Evolutionary conservation across 2,329 filamentous ascomycete genomes (phyloP), one percentile per base, ranked within the genome.

Genomic region (Colletotrichum shisoi): DNA sequence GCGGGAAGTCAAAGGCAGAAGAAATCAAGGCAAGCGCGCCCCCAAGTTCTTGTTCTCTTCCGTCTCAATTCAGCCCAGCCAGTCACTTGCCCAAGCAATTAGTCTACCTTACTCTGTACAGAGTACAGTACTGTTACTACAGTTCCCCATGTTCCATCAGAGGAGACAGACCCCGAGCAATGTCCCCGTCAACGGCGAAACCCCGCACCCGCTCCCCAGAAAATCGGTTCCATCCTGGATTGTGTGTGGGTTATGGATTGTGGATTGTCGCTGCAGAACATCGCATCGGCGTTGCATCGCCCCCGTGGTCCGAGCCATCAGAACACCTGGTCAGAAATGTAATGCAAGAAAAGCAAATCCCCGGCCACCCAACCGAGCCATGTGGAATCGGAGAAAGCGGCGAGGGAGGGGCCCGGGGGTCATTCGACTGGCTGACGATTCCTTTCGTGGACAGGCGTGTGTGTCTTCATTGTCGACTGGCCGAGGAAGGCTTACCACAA

Each of bases 131-230:
- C 24, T 24, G 24, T 24, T 24, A 24, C 24, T 24, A 24, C 39
- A 11, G 34, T 46, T 48, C 42, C 8, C 27, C 45, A 37, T 21
- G 60, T 57, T 53, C 45, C 63, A 46, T 21, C 34, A 13, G n/a
- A 39, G 11, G 7, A 31, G 27, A 8, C 1, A 31, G 27, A 31
- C 24, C n/a, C 12, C 39, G 39, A 17, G 39, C 57, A 24, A n/a
- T 42, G 57, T 40, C 44, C 27, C 48, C 57, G 40, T 40, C 21
- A 24, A 53, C 54, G 24, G 17, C 31, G 12, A 54, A 63, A 52
- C 64, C 53, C 64, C 60, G 53, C 60, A 64, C 57, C 53, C 52
- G 60, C 58, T 67, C 60, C 60, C 64, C 64, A 67, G 64, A 64
- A 54, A 67, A 60, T 21, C 31, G 54, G 60, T 44, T 58, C 53